Evolutionary conservation across 2,329 filamentous ascomycete species (phyloP).

Genomic region (Pseudopithomyces chartarum): DNA sequence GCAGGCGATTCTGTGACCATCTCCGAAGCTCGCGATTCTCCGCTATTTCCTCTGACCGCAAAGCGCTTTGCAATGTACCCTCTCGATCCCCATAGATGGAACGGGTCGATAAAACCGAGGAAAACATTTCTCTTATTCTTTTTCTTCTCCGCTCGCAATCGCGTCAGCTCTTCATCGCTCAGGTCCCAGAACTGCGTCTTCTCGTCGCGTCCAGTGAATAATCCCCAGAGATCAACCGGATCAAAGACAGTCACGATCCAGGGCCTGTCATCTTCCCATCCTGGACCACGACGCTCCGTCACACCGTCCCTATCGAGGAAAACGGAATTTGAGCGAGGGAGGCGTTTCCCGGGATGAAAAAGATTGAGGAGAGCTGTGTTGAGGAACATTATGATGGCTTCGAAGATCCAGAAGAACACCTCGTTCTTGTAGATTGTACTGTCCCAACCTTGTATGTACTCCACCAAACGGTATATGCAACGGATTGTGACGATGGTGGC

Average conservation of each 20-base stretch:
- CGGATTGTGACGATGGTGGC: constrained; percentile 54
- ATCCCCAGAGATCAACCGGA: constrained; percentile 42
- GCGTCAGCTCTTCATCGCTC: constrained; percentile 37
- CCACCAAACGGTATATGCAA: constrained; percentile 59
- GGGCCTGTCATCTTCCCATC: constrained; percentile 54
- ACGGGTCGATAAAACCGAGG: constrained; percentile 33
- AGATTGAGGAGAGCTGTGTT: constrained; percentile 59
- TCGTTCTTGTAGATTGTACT: constrained; percentile 50
- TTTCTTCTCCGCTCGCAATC: constrained; percentile 31
- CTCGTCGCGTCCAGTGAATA: constrained; percentile 37
- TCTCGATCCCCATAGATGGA: constrained; percentile 32
- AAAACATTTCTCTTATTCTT: constrained; percentile 27
- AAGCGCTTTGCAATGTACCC: constrained; percentile 37
- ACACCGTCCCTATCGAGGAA: constrained; percentile 58
- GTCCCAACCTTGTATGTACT: constrained; percentile 51
- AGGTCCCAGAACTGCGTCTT: constrained; percentile 46
- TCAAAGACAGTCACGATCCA: constrained; percentile 49
- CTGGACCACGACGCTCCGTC: constrained; percentile 57
- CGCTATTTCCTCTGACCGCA: constrained; percentile 7
- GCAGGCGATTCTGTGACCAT: background rate
- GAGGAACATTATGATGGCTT: constrained; percentile 56
- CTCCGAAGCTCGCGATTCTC: background rate
- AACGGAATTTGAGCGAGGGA: constrained; percentile 56
- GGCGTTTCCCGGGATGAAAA: constrained; percentile 56
- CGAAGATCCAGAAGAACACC: constrained; percentile 61